A percentile compares a stretch with the other conserved stretches of the same genome.
Evolutionary conservation across 495 filamentous ascomycete genomes (phyloP).

Genomic region (Sordaria brevicollis): DNA sequence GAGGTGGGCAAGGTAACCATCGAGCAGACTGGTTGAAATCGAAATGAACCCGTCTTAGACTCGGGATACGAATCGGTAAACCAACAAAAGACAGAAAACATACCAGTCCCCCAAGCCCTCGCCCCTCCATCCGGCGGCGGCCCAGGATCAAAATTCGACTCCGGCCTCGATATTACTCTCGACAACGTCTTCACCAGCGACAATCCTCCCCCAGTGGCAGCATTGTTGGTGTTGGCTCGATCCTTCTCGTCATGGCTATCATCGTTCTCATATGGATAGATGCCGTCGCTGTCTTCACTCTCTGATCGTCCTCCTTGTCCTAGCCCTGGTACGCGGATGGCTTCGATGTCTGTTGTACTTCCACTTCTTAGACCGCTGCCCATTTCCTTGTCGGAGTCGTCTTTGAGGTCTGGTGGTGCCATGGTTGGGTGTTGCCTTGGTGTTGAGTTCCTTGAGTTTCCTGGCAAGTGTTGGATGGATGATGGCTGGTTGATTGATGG

Average conservation of each 20-base stretch:
- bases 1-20: too few species aligned
- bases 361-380: neutral
- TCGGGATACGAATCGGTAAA: too few species aligned
- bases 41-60: too few species aligned
- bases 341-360: neutral
- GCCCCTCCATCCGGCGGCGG: slow-evolving; percentile 46
- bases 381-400: neutral
- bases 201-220: slow-evolving; percentile 3
- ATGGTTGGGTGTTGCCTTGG: neutral
- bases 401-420: neutral
- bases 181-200: slow-evolving; percentile 20
- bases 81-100: neutral
- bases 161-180: slow-evolving; percentile 29
- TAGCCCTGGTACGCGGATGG: neutral
- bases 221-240: neutral
- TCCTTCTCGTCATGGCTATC: neutral
- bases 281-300: neutral
- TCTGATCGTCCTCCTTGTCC: neutral
- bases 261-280: neutral
- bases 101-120: slow-evolving; percentile 39
- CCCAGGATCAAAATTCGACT: slow-evolving; percentile 29
- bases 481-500: neutral
- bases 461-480: too few species aligned
- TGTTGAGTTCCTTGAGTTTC: too few species aligned
- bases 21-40: too few species aligned